These are phyloP conservation scores for Sambucus nigra DNA, from an alignment of 129 eudicot species.

Conservation along the genomic window DNA sequence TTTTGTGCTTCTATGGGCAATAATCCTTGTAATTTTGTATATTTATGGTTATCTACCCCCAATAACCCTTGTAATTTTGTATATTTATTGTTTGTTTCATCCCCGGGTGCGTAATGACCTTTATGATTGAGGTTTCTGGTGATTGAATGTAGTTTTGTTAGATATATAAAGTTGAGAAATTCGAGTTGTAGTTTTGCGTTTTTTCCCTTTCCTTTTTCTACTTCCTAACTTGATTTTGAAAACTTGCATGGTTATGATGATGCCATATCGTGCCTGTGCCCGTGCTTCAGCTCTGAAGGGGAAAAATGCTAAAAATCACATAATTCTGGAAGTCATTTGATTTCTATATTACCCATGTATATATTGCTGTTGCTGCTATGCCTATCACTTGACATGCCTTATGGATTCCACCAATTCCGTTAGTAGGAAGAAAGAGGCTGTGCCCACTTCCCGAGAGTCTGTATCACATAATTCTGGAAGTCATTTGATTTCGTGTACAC, in stretches of 20 bases:
- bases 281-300: no score
- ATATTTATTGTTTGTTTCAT: neutral
- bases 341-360: no score
- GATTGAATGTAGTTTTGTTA: conserved; percentile 1
- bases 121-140: conserved; percentile 7
- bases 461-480: neutral
- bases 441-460: conserved; percentile 12
- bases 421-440: conserved; percentile 31
- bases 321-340: no score
- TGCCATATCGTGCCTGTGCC: no score
- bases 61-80: neutral
- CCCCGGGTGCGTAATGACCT: neutral
- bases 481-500: no score
- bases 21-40: neutral
- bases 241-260: no score
- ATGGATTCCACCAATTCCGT: conserved; percentile 56
- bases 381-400: neutral
- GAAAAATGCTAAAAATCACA: no score
- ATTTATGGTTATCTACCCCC: no score
- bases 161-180: neutral
- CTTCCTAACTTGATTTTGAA: neutral
- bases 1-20: conserved; percentile 1
- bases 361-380: neutral
- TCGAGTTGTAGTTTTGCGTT: conserved; percentile 2
- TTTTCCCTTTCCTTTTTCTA: neutral